A percentile compares a stretch with the other conserved stretches of the same genome.
phyloP scores from a whole-genome alignment of 495 filamentous ascomycete genomes.

The Penicillium silybi region DNA sequence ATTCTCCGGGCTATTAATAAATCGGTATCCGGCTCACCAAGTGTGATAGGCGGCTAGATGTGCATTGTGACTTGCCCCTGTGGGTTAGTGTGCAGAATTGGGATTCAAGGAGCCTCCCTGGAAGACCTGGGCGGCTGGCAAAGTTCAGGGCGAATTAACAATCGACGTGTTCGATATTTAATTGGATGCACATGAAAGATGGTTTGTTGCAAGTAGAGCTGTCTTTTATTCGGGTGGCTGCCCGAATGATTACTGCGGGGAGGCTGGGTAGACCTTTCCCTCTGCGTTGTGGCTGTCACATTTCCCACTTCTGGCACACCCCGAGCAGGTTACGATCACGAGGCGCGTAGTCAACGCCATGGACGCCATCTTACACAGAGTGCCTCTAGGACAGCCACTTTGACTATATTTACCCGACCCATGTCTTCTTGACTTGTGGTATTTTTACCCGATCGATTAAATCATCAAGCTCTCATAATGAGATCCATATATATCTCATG shows the following conservation, averaged over 20 bases:
- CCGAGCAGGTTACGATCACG: background rate
- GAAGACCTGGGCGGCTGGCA: constrained; percentile 3
- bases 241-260: background rate
- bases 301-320: background rate
- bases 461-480: background rate
- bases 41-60: constrained; percentile 22
- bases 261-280: constrained; percentile 3
- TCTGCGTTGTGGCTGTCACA: constrained; percentile 5
- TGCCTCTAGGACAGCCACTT: background rate
- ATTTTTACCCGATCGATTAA: background rate
- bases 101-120: background rate
- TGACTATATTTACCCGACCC: background rate
- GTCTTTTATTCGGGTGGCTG: background rate
- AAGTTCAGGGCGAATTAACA: background rate
- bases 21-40: constrained; percentile 1
- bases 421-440: background rate
- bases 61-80: constrained; percentile 20
- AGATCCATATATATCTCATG: background rate
- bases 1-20: constrained; percentile 29
- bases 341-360: constrained; percentile 14
- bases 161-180: constrained; percentile 2
- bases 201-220: background rate
- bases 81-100: constrained; percentile 30
- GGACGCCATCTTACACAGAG: background rate
- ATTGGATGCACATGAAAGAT: constrained; percentile 9